These are phyloP conservation scores for Bruguiera parviflora DNA, from an alignment of 345 rosid genomes.

Conservation along the genomic window DNA sequence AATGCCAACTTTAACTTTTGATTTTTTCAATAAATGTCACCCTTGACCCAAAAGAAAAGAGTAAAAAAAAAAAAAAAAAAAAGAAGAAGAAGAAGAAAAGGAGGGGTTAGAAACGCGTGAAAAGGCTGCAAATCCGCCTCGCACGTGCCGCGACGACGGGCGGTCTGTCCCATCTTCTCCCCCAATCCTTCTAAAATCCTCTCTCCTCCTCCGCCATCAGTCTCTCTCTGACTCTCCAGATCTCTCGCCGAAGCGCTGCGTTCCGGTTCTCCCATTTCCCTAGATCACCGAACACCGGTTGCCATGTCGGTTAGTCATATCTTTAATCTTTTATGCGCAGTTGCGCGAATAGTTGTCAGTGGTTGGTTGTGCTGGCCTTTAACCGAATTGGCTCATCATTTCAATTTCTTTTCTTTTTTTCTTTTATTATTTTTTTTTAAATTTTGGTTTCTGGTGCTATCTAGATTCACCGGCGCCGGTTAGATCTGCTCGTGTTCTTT, in stretches of 20 bases:
- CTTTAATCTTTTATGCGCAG: neutral
- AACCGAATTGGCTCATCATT: neutral
- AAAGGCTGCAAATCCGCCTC: neutral
- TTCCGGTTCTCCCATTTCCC: too few relatives aligned
- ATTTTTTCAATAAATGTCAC: too few relatives aligned
- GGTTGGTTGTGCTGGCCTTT: neutral
- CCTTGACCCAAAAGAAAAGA: too few relatives aligned
- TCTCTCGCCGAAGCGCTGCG: too few relatives aligned
- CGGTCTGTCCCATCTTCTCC: neutral
- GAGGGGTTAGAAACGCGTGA: too few relatives aligned
- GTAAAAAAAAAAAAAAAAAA: too few relatives aligned
- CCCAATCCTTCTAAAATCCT: neutral
- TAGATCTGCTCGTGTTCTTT: too few relatives aligned
- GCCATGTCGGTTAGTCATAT: slow-evolving; percentile 22
- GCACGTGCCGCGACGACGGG: slow-evolving; percentile 24
- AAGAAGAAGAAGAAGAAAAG: too few relatives aligned
- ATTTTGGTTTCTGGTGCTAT: too few relatives aligned
- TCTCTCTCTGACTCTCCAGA: neutral
- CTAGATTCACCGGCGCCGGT: too few relatives aligned
- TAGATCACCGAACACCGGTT: neutral
- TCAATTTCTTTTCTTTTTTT: neutral
- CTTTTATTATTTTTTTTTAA: too few relatives aligned
- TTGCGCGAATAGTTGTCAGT: neutral
- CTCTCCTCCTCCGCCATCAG: neutral
- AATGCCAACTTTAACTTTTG: too few relatives aligned